Conservation (phyloP, 73 alveolate genomes). For the Paramecium sexaurelia region DNA sequence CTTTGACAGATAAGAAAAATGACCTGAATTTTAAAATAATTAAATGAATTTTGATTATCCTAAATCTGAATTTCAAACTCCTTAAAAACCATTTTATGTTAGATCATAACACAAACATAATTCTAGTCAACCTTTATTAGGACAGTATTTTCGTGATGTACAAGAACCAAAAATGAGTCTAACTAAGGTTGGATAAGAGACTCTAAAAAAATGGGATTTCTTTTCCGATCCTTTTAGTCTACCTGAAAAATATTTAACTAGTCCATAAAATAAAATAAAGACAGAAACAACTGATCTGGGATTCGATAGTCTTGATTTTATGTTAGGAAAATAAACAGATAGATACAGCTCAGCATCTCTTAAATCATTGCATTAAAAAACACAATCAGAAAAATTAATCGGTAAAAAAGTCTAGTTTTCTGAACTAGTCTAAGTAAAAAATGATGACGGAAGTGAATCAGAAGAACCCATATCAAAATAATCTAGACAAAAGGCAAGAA, state of each 20-base stretch:
- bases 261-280: neutral
- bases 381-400: neutral
- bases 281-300: neutral
- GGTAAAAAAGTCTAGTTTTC: constrained; percentile 12
- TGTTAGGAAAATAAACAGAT: neutral
- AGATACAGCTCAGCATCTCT: neutral
- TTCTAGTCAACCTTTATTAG: neutral
- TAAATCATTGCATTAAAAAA: neutral
- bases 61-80: neutral
- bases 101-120: neutral
- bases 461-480: neutral
- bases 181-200: neutral
- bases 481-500: neutral
- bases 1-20: neutral
- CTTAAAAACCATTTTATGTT: neutral
- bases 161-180: neutral
- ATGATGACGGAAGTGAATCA: constrained; percentile 36
- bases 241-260: constrained; percentile 15
- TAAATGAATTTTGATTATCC: neutral
- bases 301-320: neutral
- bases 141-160: neutral
- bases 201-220: constrained; percentile 38
- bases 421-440: neutral
- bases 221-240: constrained; percentile 33
- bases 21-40: neutral